Base-by-base conservation (phyloP, 257 asterid genomes). In the Haberlea rhodopensis region DNA sequence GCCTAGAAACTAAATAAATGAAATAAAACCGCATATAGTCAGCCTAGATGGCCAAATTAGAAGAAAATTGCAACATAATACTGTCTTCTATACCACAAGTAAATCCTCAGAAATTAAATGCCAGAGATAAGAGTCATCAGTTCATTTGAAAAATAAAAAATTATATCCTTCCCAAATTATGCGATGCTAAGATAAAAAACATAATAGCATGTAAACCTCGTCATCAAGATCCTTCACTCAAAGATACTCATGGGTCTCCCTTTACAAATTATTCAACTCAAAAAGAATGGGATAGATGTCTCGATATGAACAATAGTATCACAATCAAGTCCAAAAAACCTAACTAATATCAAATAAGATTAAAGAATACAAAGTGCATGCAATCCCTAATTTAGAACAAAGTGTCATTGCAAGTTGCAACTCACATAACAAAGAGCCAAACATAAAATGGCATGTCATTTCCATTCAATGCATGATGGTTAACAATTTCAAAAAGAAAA, bases 101-200 rank as follows among this genome's bases (percentile, higher is more conserved):
- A 18, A 63, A 32, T 45, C 61, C 29, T 28, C 63, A 62, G 46
- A n/a, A 34, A 58, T 48, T 54, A 52, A 7, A 49, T 22, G 21
- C 63, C 58, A 56, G 37, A 56, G 51, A 56, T 34, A 25, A 57
- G 55, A 28, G 29, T 37, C 53, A 45, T 56, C 46, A 21, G 22
- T 21, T 45, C 37, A 69, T 16, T 57, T 40, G 31, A 34, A 29
- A 57, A 57, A 11, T 2, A 1, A 57, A 29, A 57, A 16, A 22
- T 16, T 6, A 10, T 13, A 5, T 15, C 21, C 19, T 48, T 48
- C 54, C 60, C 27, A 15, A 37, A 62, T 24, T 28, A 55, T 69
- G 19, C 8, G 62, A 29, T 66, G 67, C 61, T 40, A 31, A 71
- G 68, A 21, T 45, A 20, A 75, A 34, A 23, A 25, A 43, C 40